Evolutionary conservation across 2,329 filamentous ascomycete species (phyloP).

Genomic region (Alternaria incomplexa): DNA sequence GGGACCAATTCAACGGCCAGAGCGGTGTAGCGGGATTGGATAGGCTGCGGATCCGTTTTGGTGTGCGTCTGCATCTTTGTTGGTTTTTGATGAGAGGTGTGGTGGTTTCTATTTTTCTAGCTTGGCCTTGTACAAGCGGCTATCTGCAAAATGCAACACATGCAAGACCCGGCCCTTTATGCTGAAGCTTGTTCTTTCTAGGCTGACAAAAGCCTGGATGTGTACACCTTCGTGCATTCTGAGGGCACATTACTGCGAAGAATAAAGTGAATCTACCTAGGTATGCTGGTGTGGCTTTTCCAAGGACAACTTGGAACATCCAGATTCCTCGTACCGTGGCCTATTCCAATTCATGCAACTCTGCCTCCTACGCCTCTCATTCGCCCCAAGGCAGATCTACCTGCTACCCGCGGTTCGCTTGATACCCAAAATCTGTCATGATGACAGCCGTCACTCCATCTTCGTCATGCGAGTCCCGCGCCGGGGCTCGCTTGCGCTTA

Average conservation of each 20-base stretch:
- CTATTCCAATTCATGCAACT: neutral
- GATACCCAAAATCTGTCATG: conserved; percentile 12
- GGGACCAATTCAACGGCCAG: neutral
- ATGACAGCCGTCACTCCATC: conserved; percentile 14
- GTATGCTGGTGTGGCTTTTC: neutral
- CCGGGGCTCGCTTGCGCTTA: neutral
- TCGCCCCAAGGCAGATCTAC: neutral
- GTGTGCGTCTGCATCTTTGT: conserved; percentile 1
- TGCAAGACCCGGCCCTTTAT: neutral
- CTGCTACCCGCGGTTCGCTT: neutral
- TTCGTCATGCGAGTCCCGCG: conserved; percentile 5
- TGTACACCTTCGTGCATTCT: neutral
- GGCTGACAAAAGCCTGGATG: neutral
- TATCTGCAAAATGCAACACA: neutral
- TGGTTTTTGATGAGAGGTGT: conserved; percentile 12
- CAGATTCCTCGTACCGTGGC: neutral
- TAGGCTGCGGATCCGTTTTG: neutral
- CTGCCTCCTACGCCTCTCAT: neutral
- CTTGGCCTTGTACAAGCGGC: neutral
- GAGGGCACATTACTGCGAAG: neutral
- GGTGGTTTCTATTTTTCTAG: conserved; percentile 4
- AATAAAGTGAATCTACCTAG: neutral
- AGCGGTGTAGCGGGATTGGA: neutral
- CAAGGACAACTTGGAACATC: neutral
- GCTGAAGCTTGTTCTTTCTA: neutral